phyloP scores from a whole-genome alignment of 495 filamentous ascomycete genomes.

The Neurospora pannonica region DNA sequence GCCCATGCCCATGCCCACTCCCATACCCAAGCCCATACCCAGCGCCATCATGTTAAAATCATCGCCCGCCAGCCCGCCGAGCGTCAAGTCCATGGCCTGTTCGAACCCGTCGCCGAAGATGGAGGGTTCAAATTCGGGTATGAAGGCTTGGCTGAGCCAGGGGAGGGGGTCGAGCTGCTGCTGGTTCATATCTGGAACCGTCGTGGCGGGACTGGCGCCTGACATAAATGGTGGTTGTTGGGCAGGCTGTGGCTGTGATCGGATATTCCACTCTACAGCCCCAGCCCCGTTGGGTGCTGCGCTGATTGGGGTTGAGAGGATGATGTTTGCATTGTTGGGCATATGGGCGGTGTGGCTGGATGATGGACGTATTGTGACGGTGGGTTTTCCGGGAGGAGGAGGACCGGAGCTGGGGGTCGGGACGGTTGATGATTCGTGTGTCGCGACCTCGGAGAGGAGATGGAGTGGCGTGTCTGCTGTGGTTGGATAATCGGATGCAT shows the following conservation, averaged over 20 bases:
- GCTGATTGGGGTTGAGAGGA: neutral
- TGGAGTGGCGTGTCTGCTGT: conserved; percentile 49
- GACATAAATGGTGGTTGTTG: neutral
- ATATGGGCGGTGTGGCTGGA: neutral
- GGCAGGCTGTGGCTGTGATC: neutral
- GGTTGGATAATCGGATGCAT: conserved; percentile 11
- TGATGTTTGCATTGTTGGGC: neutral
- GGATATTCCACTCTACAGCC: neutral
- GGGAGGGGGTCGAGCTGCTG: conserved; percentile 10
- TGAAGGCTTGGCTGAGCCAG: conserved; percentile 22
- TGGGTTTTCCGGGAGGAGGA: neutral
- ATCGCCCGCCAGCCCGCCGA: conserved; percentile 29
- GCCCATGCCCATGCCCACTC: conserved; percentile 7
- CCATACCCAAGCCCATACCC: conserved; percentile 16
- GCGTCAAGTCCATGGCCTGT: conserved; percentile 41
- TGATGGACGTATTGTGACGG: neutral
- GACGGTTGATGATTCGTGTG: conserved; percentile 36
- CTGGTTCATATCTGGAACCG: neutral
- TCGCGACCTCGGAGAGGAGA: conserved; percentile 60
- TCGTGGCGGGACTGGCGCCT: neutral
- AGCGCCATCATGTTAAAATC: neutral
- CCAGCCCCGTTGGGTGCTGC: neutral
- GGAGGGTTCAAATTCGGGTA: conserved; percentile 28
- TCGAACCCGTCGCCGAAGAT: conserved; percentile 36
- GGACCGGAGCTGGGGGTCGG: conserved; percentile 2